Evolutionary conservation across 2,329 filamentous ascomycete species (phyloP).

Genomic region (Trichophyton verrucosum): DNA sequence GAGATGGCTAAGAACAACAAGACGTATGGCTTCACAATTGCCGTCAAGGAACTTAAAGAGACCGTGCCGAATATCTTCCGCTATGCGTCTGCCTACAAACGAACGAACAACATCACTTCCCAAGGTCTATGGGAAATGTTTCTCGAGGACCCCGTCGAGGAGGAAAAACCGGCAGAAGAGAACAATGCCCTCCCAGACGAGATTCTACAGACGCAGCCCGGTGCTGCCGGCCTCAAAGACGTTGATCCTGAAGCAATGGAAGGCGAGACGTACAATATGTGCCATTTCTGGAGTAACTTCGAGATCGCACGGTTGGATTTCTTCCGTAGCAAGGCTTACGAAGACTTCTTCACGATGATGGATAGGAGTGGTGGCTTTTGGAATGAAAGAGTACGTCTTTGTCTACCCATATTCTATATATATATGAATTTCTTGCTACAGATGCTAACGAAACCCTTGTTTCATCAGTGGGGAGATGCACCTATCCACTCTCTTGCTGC

Average conservation of each 20-base stretch:
- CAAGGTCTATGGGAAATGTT: constrained; percentile 99
- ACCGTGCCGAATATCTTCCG: constrained; percentile 98
- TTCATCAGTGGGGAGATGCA: constrained; percentile 84
- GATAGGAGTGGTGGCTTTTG: constrained; percentile 95
- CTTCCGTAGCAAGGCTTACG: constrained; percentile 94
- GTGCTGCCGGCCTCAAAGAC: constrained; percentile 56
- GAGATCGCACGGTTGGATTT: constrained; percentile 91
- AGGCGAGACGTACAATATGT: constrained; percentile 98
- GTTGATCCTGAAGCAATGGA: constrained; percentile 93
- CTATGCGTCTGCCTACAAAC: constrained; percentile 96
- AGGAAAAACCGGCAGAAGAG: constrained; percentile 44
- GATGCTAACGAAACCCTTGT: constrained; percentile 24
- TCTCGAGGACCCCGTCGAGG: constrained; percentile 51
- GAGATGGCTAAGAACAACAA: constrained; percentile 92
- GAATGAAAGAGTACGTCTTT: constrained; percentile 75
- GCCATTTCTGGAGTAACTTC: constrained; percentile 99
- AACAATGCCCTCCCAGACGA: constrained; percentile 67
- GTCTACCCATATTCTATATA: constrained; percentile 14
- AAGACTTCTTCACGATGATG: constrained; percentile 99
- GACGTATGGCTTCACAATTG: constrained; percentile 97
- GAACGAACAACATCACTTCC: constrained; percentile 77
- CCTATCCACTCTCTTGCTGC: constrained; percentile 96
- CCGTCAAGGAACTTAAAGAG: constrained; percentile 93
- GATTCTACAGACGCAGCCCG: constrained; percentile 63
- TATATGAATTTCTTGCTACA: constrained; percentile 9